Evolutionary conservation across 768 basidiomycete genomes (phyloP).

Genomic region (Mycena galopus): DNA sequence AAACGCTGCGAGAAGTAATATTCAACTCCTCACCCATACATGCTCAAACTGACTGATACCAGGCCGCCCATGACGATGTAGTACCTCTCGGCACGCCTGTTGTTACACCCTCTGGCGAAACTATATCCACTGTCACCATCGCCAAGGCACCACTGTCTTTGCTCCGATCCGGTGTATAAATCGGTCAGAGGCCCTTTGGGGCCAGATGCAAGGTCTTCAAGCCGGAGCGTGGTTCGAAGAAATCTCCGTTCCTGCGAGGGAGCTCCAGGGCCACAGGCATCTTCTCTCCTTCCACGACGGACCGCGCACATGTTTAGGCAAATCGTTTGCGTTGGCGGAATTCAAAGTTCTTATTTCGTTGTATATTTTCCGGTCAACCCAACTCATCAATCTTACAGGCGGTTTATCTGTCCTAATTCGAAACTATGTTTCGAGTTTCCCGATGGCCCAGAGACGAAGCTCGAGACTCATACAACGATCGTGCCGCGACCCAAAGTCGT

Average conservation of each 20-base stretch:
- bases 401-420: slow-evolving; percentile 47
- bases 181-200: slow-evolving; percentile 56
- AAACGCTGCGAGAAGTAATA: slow-evolving; percentile 48
- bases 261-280: slow-evolving; percentile 54
- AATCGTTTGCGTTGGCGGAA: slow-evolving; percentile 54
- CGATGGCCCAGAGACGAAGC: slow-evolving; percentile 44
- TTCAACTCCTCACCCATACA: neutral
- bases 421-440: slow-evolving; percentile 43
- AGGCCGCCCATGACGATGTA: slow-evolving; percentile 55
- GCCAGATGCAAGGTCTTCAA: slow-evolving; percentile 58
- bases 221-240: slow-evolving; percentile 59
- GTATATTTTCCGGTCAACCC: no score
- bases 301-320: slow-evolving; percentile 58
- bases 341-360: slow-evolving; percentile 30
- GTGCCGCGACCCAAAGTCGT: slow-evolving; percentile 36
- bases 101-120: slow-evolving; percentile 42
- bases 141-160: slow-evolving; percentile 53
- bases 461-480: slow-evolving; percentile 34
- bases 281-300: slow-evolving; percentile 62
- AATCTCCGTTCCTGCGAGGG: slow-evolving; percentile 41
- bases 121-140: slow-evolving; percentile 48
- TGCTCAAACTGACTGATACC: neutral
- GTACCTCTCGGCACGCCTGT: slow-evolving; percentile 53
- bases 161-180: slow-evolving; percentile 58
- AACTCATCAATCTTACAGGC: slow-evolving; percentile 31